A percentile compares a stretch with the other conserved stretches of the same genome.
These are phyloP conservation scores for Linderniella brevidens DNA, from an alignment of 257 asterid species.

Conservation along the genomic window DNA sequence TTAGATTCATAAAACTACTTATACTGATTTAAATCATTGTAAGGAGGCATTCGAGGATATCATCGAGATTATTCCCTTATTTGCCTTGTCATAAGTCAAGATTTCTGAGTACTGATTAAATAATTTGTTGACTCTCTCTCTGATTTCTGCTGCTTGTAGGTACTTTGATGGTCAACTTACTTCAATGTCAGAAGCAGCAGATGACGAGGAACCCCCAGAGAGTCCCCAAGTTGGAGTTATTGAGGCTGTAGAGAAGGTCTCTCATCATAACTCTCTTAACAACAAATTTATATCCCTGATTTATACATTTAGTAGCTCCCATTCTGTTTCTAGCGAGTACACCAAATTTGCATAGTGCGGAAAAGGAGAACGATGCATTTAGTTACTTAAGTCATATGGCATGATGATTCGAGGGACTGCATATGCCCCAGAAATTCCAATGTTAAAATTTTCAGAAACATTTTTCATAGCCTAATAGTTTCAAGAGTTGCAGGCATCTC, in stretches of 20 bases:
- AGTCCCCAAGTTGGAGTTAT: slow-evolving; percentile 32
- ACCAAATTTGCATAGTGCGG: no score
- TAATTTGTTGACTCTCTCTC: not conserved
- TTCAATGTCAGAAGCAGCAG: slow-evolving; percentile 51
- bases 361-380: no score
- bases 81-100: not conserved
- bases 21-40: no score
- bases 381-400: no score
- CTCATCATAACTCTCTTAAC: slow-evolving; percentile 3
- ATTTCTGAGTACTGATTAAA: not conserved
- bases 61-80: not conserved
- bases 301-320: slow-evolving; percentile 1
- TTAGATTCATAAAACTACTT: no score
- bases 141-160: slow-evolving; percentile 17
- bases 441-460: no score
- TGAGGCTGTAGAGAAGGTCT: slow-evolving; percentile 86
- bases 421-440: no score
- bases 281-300: not conserved
- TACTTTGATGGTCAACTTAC: slow-evolving; percentile 85
- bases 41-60: not conserved
- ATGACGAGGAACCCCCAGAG: slow-evolving; percentile 35
- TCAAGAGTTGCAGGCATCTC: slow-evolving; percentile 43
- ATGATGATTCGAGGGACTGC: no score
- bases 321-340: not conserved
- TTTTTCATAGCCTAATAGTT: not conserved